These are phyloP conservation scores for Neofusicoccum sp. DNA, from an alignment of 2,329 filamentous ascomycete species.

Conservation along the genomic window DNA sequence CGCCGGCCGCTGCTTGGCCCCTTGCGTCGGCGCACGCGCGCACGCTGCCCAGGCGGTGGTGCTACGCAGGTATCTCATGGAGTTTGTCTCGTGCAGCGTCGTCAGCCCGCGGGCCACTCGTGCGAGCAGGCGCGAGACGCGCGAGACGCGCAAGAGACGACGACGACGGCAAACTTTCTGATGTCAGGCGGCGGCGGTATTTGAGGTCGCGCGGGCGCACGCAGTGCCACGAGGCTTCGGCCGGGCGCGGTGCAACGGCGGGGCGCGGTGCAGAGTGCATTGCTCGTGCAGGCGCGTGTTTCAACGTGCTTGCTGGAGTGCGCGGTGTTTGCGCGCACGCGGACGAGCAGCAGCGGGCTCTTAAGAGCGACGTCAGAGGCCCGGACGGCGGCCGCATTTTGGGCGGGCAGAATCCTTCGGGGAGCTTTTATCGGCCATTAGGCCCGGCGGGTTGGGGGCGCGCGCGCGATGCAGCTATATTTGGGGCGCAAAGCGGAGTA, in stretches of 20 bases:
- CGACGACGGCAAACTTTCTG: slow-evolving; percentile 4
- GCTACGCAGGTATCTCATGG: not conserved
- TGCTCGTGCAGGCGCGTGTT: slow-evolving; percentile 1
- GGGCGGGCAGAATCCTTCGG: slow-evolving; percentile 18
- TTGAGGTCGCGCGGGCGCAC: not conserved
- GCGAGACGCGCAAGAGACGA: not conserved
- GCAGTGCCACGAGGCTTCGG: not conserved
- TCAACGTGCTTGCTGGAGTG: not conserved
- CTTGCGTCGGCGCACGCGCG: slow-evolving; percentile 10
- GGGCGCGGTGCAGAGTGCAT: slow-evolving; percentile 6
- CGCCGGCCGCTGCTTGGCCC: not conserved
- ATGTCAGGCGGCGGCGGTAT: slow-evolving; percentile 11
- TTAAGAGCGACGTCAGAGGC: slow-evolving; percentile 11
- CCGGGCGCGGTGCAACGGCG: not conserved
- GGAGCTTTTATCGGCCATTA: slow-evolving; percentile 18
- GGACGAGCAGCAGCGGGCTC: not conserved
- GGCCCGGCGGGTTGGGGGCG: not conserved
- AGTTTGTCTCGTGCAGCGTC: slow-evolving; percentile 5
- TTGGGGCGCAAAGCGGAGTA: slow-evolving; percentile 10
- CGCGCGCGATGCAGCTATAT: not conserved
- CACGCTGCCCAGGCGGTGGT: not conserved
- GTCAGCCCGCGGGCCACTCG: not conserved
- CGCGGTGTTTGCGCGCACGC: slow-evolving; percentile 8
- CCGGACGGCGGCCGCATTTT: slow-evolving; percentile 10
- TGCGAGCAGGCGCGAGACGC: not conserved